A percentile compares a stretch with the other conserved stretches of the same genome.
These are phyloP conservation scores for Kwoniella newhampshirensis DNA, from an alignment of 768 basidiomycete species.

Conservation along the genomic window DNA sequence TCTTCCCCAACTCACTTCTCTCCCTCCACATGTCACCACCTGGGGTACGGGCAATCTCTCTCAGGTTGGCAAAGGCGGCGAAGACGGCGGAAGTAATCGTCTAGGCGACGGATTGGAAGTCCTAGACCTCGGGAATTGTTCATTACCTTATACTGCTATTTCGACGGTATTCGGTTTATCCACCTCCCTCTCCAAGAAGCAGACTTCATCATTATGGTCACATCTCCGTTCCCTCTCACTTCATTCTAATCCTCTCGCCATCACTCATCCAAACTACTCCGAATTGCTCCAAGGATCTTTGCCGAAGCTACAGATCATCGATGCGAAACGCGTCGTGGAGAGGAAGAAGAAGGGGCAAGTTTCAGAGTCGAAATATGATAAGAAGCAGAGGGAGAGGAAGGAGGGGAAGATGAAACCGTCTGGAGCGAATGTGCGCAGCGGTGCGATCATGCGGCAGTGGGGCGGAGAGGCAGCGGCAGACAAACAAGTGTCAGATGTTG, in stretches of 20 bases:
- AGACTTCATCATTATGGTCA: slow-evolving; percentile 17
- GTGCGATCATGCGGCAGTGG: slow-evolving; percentile 34
- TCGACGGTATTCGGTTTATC: slow-evolving; percentile 17
- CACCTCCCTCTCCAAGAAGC: background rate
- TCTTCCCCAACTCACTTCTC: slow-evolving; percentile 34
- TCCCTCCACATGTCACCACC: slow-evolving; percentile 27
- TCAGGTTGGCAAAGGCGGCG: slow-evolving; percentile 12
- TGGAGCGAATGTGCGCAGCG: slow-evolving; percentile 32
- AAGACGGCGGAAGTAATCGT: slow-evolving; percentile 1
- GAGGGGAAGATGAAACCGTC: slow-evolving; percentile 37
- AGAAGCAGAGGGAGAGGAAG: slow-evolving; percentile 26
- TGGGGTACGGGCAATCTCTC: slow-evolving; percentile 44
- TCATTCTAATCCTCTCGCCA: slow-evolving; percentile 37
- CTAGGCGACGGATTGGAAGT: slow-evolving; percentile 42
- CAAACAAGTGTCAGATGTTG: background rate
- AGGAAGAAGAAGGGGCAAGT: slow-evolving; percentile 40
- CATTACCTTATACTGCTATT: slow-evolving; percentile 25
- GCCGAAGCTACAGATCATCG: slow-evolving; percentile 46
- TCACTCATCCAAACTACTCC: slow-evolving; percentile 31
- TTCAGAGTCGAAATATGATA: slow-evolving; percentile 29
- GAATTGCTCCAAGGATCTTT: slow-evolving; percentile 31
- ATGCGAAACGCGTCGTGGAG: slow-evolving; percentile 44
- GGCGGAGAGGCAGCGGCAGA: slow-evolving; percentile 14
- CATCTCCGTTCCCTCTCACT: slow-evolving; percentile 40
- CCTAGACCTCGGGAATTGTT: slow-evolving; percentile 45